Base-by-base conservation (phyloP, 192 early-diverging fungal species). In the Entomortierella beljakovae region DNA sequence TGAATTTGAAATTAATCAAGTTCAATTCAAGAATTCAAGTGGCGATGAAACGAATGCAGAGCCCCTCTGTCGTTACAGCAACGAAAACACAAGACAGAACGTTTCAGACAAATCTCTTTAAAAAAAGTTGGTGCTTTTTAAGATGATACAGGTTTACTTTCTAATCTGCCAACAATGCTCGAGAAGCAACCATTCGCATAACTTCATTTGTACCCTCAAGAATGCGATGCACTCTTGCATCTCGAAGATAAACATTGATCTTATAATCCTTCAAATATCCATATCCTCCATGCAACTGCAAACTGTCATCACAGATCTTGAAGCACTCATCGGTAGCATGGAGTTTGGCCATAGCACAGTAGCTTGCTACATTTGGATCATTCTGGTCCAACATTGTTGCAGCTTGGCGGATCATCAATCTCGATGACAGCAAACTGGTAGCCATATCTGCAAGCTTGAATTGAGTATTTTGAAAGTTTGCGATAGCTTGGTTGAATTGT, bases 201-300 rank as follows among this genome's bases (percentile, higher is more conserved):
- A 89, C 72, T 52, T 89, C 85, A 71, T 85, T 89, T 8, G 88
- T 89, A n/a, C 87, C 87, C 60, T 89, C 88, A 9, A 89, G 76
- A 57, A 89, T 89, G 38, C 85, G 83, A 80, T 89, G 85, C 6
- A 89, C 88, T 26, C 88, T 70, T 23, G 85, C 50, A 53, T 88
- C 88, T 6, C 88, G 80, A 55, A 87, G 48, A 59, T 85, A 89
- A 57, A 88, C 86, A 51, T 89, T 85, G 20, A 90, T 81, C 49
- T 84, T 77, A 61, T 88, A 88, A 62, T 87, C 86, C 71, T 90
- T 87, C 68, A 90, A 51, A 81, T 89, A 89, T 28, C 88, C 87
- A 26, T 88, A 89, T 40, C 87, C 86, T 31, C 87, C 86, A 42
- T 88, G 86, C 63, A 89, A 56, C 68, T 88, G 87, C 64, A 88